Evolutionary conservation across 139 green algal species (phyloP).

Genomic region (Parachlorella kessleri): DNA sequence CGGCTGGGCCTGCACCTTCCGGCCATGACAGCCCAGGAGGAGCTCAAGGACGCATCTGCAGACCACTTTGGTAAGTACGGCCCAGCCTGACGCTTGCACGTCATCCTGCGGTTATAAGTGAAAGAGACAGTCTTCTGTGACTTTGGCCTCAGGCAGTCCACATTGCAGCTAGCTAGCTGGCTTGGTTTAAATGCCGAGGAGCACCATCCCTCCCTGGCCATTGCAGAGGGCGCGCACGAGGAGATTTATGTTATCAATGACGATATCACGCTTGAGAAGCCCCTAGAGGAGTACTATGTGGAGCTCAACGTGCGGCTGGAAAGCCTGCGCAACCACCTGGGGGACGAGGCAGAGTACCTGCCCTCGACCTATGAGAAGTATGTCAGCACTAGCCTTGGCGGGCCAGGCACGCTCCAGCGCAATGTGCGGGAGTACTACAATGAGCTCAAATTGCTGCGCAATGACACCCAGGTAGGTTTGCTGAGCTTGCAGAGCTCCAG

Average conservation of each 20-base stretch:
- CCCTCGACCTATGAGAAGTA: slow-evolving; percentile 40
- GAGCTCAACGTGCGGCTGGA: slow-evolving; percentile 25
- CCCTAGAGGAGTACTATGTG: slow-evolving; percentile 33
- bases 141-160: too few species aligned
- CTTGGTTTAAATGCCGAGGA: too few species aligned
- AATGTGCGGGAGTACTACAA: slow-evolving; percentile 40
- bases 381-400: slow-evolving; percentile 13
- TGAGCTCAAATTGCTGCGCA: slow-evolving; percentile 32
- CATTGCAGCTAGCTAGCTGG: too few species aligned
- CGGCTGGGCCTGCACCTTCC: too few species aligned
- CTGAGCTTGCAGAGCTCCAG: background rate
- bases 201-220: too few species aligned
- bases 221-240: background rate
- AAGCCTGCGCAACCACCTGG: slow-evolving; percentile 13
- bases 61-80: too few species aligned
- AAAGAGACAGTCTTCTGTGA: too few species aligned
- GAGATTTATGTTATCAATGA: slow-evolving; percentile 36
- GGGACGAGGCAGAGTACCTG: slow-evolving; percentile 22
- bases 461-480: slow-evolving; percentile 24
- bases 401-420: slow-evolving; percentile 20
- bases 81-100: too few species aligned
- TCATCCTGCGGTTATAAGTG: too few species aligned
- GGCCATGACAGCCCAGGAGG: too few species aligned
- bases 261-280: slow-evolving; percentile 34
- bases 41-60: too few species aligned